These are phyloP conservation scores for Thalassiosira profunda DNA, from an alignment of 108 stramenopile species.

Conservation along the genomic window DNA sequence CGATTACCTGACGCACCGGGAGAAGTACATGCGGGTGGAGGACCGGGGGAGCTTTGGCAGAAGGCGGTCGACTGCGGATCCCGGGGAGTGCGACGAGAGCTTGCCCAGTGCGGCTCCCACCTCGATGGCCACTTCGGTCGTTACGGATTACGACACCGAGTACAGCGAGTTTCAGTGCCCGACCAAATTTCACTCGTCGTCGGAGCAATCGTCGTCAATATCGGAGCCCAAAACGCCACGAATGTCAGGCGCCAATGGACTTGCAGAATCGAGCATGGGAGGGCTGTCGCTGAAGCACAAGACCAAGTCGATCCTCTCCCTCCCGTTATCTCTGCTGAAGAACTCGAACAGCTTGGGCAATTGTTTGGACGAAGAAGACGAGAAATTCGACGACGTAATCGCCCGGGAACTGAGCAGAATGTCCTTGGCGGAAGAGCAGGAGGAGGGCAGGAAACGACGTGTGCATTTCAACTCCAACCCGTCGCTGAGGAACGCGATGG, in stretches of 20 bases:
- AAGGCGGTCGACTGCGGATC: too few relatives aligned
- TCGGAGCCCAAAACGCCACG: background rate
- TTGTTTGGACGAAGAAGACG: constrained; percentile 17
- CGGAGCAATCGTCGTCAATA: background rate
- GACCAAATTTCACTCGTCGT: background rate
- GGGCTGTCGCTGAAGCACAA: constrained; percentile 40
- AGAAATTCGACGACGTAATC: constrained; percentile 30
- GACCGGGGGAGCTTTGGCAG: background rate
- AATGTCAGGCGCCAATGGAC: background rate
- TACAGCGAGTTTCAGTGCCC: background rate
- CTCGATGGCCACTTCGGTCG: constrained; percentile 19
- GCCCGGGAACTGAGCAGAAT: constrained; percentile 11
- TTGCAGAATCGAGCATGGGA: background rate
- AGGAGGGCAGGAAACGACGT: constrained; percentile 3
- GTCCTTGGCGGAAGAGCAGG: constrained; percentile 8
- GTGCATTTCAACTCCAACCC: constrained; percentile 24
- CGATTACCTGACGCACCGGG: constrained; percentile 13
- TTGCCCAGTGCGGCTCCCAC: constrained; percentile 24
- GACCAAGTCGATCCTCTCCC: constrained; percentile 36
- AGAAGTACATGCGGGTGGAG: background rate
- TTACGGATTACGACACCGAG: constrained; percentile 11
- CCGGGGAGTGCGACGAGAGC: constrained; percentile 19
- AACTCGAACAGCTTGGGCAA: constrained; percentile 31
- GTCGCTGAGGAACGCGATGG: constrained; percentile 41
- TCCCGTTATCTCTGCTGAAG: constrained; percentile 31